Conservation (phyloP, 2,329 filamentous ascomycete genomes). For the Hypoxylon sp. region DNA sequence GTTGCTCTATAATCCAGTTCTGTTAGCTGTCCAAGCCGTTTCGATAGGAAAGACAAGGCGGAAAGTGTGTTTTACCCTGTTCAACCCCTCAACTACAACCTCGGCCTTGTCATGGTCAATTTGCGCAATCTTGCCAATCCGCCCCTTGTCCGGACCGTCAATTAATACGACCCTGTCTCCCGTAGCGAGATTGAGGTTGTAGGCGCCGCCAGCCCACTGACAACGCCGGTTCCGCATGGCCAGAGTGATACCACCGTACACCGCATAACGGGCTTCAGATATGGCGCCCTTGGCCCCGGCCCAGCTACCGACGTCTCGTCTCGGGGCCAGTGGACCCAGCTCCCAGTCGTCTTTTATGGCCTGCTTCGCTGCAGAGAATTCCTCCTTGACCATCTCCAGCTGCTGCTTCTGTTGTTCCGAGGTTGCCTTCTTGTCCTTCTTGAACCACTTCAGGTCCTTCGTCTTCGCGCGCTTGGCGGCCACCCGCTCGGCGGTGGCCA, state of each 20-base stretch:
- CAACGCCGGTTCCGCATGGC: conserved; percentile 56
- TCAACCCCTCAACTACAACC: conserved; percentile 73
- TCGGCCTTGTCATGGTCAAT: conserved; percentile 70
- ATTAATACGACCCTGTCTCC: conserved; percentile 88
- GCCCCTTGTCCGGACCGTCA: conserved; percentile 83
- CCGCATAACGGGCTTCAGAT: conserved; percentile 53
- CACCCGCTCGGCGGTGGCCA: conserved; percentile 57
- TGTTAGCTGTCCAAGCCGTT: conserved; percentile 26
- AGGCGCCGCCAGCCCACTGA: conserved; percentile 68
- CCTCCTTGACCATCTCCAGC: conserved; percentile 49
- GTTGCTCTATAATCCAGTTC: conserved; percentile 55
- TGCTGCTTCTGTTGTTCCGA: conserved; percentile 48
- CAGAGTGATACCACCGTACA: conserved; percentile 48
- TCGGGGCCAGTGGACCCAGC: conserved; percentile 82
- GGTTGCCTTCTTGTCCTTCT: conserved; percentile 48
- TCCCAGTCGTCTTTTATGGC: conserved; percentile 82
- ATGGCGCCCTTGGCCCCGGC: conserved; percentile 73
- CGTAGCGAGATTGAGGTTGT: conserved; percentile 72
- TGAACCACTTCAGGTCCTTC: conserved; percentile 47
- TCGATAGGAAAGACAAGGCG: not conserved
- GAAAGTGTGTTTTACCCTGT: conserved; percentile 66
- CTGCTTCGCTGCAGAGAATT: conserved; percentile 65
- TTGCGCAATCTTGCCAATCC: conserved; percentile 79
- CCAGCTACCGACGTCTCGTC: conserved; percentile 75
- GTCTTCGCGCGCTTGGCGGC: conserved; percentile 53